Evolutionary conservation across 495 filamentous ascomycete genomes (phyloP).

Genomic region (Tuber brumale): DNA sequence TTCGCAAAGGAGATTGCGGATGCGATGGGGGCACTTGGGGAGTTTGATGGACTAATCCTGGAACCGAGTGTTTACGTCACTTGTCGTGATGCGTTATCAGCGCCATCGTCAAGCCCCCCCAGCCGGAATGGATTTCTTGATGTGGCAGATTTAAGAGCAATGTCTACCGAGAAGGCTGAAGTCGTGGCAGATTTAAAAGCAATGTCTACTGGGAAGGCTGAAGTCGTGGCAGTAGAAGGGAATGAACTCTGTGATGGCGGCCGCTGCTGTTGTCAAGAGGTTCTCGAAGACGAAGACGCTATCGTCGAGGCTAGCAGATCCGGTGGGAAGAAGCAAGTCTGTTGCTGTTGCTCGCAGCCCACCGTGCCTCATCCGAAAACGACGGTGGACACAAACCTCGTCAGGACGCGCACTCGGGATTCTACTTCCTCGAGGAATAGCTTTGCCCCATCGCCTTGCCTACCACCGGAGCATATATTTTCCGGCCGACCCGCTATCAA

Average conservation of each 20-base stretch:
- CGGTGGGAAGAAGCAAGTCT: slow-evolving; percentile 8
- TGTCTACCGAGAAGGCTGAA: neutral
- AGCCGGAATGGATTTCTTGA: slow-evolving; percentile 10
- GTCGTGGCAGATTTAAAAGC: neutral
- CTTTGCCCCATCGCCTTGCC: neutral
- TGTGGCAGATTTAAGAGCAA: neutral
- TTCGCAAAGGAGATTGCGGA: slow-evolving; percentile 58
- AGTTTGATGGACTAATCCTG: slow-evolving; percentile 42
- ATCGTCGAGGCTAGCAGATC: slow-evolving; percentile 37
- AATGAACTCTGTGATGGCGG: slow-evolving; percentile 40
- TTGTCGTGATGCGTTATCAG: slow-evolving; percentile 48
- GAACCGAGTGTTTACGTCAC: slow-evolving; percentile 58
- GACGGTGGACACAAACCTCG: neutral
- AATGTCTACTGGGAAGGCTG: neutral
- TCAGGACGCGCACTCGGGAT: slow-evolving; percentile 5
- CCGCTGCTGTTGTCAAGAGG: slow-evolving; percentile 51
- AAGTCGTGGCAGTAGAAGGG: neutral
- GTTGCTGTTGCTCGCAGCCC: slow-evolving; percentile 23
- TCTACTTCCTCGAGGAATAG: slow-evolving; percentile 6
- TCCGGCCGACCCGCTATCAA: slow-evolving; percentile 44
- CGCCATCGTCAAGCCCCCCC: slow-evolving; percentile 1
- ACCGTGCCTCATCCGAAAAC: neutral
- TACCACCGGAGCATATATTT: slow-evolving; percentile 24
- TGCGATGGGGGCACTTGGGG: slow-evolving; percentile 50
- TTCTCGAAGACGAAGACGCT: slow-evolving; percentile 49